Evolutionary conservation across 164 flowering plant species (phyloP), one percentile per base, ranked within the genome.

Genomic region (Kingdonia uniflora): DNA sequence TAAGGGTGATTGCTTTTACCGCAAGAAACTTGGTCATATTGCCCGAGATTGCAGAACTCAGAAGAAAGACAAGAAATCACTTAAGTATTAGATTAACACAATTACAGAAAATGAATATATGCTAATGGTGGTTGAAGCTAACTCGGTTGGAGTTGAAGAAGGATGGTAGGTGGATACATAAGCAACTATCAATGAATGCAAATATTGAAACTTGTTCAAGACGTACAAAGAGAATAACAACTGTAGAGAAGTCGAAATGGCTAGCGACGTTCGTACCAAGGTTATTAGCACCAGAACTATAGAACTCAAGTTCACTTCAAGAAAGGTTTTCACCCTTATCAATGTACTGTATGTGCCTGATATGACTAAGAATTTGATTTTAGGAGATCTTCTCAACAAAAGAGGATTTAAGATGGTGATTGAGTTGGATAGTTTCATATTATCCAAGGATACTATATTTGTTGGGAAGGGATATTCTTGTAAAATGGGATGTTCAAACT

Each of bases 381-480:
- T 15, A 22, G 20, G 29, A 40, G 23, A 12, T 25, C 38, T n/a
- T 23, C 5, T 42, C 2, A 38, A 20, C 23, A n/a, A 16, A 42
- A 26, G 14, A 11, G 47, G n/a, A 10, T 11, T 23, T 17, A 42
- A 25, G 35, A 2, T 42, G 1, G 39, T 42, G 12, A 2, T 24
- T 24, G 49, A 42, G 33, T 42, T 41, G 5, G 38, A 42, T 11
- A 42, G 23, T 3, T 10, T 54, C 6, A 41, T 54, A 11, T 5
- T 54, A 15, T 40, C 37, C 13, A 24, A 54, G 47, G 42, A 54
- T 41, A 37, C 14, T 1, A 20, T 23, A 3, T 54, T 54, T 24
- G 11, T 54, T 40, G 57, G 57, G n/a, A 54, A 41, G 1, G 35
- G 57, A 7, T 54, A 42, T 21, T 54, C 44, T 53, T 53, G 47